A percentile compares a stretch with the other conserved stretches of the same genome.
These are phyloP conservation scores for Paramecium primaurelia DNA, from an alignment of 73 alveolate species.

Conservation along the genomic window DNA sequence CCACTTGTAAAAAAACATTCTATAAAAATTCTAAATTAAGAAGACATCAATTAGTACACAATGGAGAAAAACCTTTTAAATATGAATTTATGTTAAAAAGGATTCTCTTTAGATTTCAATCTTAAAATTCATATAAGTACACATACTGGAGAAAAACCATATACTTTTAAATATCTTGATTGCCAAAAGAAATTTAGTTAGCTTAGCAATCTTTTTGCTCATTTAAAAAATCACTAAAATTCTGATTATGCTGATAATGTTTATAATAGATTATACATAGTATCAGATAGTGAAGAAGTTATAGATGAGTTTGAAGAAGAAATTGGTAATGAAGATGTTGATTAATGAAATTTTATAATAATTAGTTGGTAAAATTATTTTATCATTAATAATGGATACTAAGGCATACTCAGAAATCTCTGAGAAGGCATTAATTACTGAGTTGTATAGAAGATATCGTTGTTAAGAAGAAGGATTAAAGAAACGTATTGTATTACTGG, in stretches of 20 bases:
- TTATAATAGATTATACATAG: neutral
- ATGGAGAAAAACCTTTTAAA: constrained; percentile 96
- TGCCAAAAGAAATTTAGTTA: constrained; percentile 81
- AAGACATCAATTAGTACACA: constrained; percentile 92
- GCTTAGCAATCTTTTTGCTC: constrained; percentile 78
- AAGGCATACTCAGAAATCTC: neutral
- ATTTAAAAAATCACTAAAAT: constrained; percentile 68
- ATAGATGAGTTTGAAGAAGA: constrained; percentile 27
- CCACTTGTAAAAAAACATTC: constrained; percentile 92
- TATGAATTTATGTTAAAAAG: constrained; percentile 93
- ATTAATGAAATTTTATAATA: neutral
- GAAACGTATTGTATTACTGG: constrained; percentile 26
- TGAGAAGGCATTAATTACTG: neutral
- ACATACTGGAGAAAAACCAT: constrained; percentile 97
- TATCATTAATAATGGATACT: neutral
- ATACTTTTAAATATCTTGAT: constrained; percentile 78
- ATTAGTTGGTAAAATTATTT: neutral
- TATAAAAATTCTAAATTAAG: constrained; percentile 87
- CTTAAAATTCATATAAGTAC: constrained; percentile 91
- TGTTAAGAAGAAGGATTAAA: neutral
- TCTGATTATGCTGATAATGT: neutral
- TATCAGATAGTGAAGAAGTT: constrained; percentile 14
- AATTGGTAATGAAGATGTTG: neutral
- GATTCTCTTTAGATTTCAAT: constrained; percentile 91
- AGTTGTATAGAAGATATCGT: constrained; percentile 18